Evolutionary conservation across 108 stramenopile genomes (phyloP).

Genomic region (Cyclotella sp.): DNA sequence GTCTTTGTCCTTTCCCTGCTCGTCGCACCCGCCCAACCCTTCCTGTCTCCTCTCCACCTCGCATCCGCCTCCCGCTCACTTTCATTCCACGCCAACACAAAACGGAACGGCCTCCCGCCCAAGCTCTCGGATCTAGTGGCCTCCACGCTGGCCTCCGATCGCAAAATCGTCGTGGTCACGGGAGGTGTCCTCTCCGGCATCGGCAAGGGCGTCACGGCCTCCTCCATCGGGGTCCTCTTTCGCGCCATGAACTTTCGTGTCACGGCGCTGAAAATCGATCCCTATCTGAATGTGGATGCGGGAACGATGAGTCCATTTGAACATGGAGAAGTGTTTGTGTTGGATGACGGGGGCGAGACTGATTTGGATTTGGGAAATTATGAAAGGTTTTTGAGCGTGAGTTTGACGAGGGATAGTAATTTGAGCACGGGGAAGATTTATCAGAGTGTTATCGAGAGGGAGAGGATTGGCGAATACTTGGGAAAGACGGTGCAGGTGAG

Average conservation of each 20-base stretch:
- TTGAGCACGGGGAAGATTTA: constrained; percentile 99
- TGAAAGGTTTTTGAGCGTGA: constrained; percentile 93
- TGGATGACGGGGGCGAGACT: constrained; percentile 98
- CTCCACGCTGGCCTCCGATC: constrained; percentile 31
- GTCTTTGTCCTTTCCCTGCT: not conserved
- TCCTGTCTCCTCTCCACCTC: not conserved
- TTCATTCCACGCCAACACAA: not conserved
- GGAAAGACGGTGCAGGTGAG: constrained; percentile 95
- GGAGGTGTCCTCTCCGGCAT: constrained; percentile 98
- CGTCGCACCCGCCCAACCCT: not conserved
- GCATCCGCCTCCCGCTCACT: not conserved
- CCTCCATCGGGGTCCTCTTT: constrained; percentile 95
- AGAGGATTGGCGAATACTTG: constrained; percentile 97
- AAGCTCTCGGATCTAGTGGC: not conserved
- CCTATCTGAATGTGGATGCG: constrained; percentile 97
- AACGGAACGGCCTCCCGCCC: not conserved
- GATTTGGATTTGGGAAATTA: constrained; percentile 99
- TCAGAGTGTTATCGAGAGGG: constrained; percentile 90
- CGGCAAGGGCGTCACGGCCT: constrained; percentile 98
- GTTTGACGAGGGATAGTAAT: constrained; percentile 93
- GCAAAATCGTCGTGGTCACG: constrained; percentile 88
- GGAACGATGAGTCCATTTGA: constrained; percentile 99
- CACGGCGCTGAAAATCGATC: constrained; percentile 98
- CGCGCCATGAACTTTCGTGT: constrained; percentile 92
- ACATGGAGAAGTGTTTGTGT: constrained; percentile 94